A percentile compares a stretch with the other conserved stretches of the same genome.
These are phyloP conservation scores for Ascochyta rabiei DNA, from an alignment of 2,329 filamentous ascomycete species.

Conservation along the genomic window DNA sequence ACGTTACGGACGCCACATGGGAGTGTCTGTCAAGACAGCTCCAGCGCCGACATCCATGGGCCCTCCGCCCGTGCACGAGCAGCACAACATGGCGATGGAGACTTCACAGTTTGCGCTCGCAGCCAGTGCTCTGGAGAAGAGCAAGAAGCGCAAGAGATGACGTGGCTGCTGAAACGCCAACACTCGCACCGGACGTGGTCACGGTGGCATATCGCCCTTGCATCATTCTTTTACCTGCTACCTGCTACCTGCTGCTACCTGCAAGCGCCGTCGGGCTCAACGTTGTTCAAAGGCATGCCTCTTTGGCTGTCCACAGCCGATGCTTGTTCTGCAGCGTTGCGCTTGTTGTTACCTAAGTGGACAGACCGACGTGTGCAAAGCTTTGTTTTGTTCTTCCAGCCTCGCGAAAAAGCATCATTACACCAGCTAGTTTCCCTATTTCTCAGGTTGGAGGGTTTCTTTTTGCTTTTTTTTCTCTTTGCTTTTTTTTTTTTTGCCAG, in stretches of 20 bases:
- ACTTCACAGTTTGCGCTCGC: slow-evolving; percentile 20
- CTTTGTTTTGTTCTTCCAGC: slow-evolving; percentile 6
- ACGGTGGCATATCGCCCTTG: neutral
- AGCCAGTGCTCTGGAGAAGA: slow-evolving; percentile 58
- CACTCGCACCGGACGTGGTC: too few species aligned
- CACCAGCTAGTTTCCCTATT: slow-evolving; percentile 7
- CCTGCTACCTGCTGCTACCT: too few species aligned
- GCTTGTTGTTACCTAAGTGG: slow-evolving; percentile 12
- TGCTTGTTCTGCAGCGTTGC: neutral
- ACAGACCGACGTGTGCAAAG: slow-evolving; percentile 9
- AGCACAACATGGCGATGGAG: slow-evolving; percentile 33
- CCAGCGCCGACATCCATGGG: slow-evolving; percentile 43
- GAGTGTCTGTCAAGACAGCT: slow-evolving; percentile 67
- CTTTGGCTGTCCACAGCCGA: neutral
- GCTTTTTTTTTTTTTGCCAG: slow-evolving; percentile 8
- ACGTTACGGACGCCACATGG: slow-evolving; percentile 77
- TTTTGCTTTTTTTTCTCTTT: too few species aligned
- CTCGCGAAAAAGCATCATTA: slow-evolving; percentile 9
- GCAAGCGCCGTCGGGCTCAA: neutral
- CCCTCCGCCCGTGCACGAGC: slow-evolving; percentile 43
- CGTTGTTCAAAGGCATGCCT: neutral
- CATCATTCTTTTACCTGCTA: neutral
- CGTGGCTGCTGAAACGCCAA: neutral
- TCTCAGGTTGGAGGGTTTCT: slow-evolving; percentile 10
- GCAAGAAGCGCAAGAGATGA: slow-evolving; percentile 73